These are phyloP conservation scores for Neotropicomus parvogracilis DNA, from an alignment of 1,284 basidiomycete species.

Conservation along the genomic window DNA sequence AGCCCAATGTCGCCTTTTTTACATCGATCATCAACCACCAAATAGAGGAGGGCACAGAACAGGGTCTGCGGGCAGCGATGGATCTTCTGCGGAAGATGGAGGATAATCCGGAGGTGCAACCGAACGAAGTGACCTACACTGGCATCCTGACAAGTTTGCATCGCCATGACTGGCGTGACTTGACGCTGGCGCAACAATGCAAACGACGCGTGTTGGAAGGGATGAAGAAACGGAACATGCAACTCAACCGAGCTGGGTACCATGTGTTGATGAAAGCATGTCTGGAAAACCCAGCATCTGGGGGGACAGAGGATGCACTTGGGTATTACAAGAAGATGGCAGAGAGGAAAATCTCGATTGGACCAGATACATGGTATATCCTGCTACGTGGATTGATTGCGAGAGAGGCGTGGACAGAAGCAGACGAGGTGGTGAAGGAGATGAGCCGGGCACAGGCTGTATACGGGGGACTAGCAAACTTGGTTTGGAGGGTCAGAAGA, in stretches of 20 bases:
- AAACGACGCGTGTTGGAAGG: slow-evolving; percentile 49
- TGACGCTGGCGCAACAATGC: slow-evolving; percentile 42
- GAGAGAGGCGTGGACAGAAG: slow-evolving; percentile 54
- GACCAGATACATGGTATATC: slow-evolving; percentile 72
- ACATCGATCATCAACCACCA: slow-evolving; percentile 73
- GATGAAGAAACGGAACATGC: slow-evolving; percentile 56
- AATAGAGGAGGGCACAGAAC: slow-evolving; percentile 50
- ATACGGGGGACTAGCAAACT: slow-evolving; percentile 36
- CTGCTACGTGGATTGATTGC: slow-evolving; percentile 59
- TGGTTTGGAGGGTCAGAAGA: slow-evolving; percentile 40
- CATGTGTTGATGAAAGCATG: slow-evolving; percentile 69
- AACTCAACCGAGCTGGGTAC: slow-evolving; percentile 62
- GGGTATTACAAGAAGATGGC: slow-evolving; percentile 66
- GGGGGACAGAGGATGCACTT: slow-evolving; percentile 54
- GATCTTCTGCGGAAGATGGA: slow-evolving; percentile 71
- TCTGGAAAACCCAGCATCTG: slow-evolving; percentile 46
- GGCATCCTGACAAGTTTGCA: slow-evolving; percentile 60
- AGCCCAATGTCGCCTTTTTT: slow-evolving; percentile 70
- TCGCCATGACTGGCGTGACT: slow-evolving; percentile 47
- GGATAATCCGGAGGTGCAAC: slow-evolving; percentile 46
- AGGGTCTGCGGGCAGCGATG: slow-evolving; percentile 60
- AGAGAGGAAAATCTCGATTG: slow-evolving; percentile 44
- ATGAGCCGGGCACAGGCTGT: slow-evolving; percentile 46
- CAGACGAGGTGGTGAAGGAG: slow-evolving; percentile 55
- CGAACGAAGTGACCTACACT: slow-evolving; percentile 75